These are phyloP conservation scores for Sporodiniella umbellata DNA, from an alignment of 371 early-diverging fungal genomes.

Conservation along the genomic window DNA sequence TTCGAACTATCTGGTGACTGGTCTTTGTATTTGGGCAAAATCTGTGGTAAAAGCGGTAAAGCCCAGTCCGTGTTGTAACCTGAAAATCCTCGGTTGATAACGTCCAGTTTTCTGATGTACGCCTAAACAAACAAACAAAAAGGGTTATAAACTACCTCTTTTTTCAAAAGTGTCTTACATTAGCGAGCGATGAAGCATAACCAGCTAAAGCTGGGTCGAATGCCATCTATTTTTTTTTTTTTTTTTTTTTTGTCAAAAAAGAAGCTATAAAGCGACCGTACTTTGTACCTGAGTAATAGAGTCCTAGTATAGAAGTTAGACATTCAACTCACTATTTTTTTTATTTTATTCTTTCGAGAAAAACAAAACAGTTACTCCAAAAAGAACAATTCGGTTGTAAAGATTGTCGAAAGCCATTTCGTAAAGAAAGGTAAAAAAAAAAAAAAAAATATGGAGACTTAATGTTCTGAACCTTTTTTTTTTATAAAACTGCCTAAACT, in stretches of 20 bases:
- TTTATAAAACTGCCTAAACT: no score
- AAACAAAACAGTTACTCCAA: no score
- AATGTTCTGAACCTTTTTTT: no score
- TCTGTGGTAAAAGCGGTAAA: constrained; percentile 51
- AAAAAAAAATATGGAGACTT: no score
- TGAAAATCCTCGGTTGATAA: constrained; percentile 78
- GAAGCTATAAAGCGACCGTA: neutral
- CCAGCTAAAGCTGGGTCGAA: constrained; percentile 63
- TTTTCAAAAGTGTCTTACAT: constrained; percentile 23
- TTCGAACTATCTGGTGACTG: constrained; percentile 29
- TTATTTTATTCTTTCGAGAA: no score
- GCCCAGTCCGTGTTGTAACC: constrained; percentile 79
- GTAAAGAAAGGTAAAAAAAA: no score
- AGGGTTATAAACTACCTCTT: neutral
- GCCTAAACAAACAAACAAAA: constrained; percentile 17
- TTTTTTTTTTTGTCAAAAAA: neutral
- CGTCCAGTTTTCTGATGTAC: constrained; percentile 72
- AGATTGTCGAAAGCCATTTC: no score
- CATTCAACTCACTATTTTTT: no score
- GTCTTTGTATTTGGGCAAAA: constrained; percentile 44
- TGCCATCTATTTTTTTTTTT: constrained; percentile 39
- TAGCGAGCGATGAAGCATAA: constrained; percentile 66
- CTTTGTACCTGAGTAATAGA: no score
- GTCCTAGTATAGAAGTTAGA: no score
- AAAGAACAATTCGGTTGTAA: no score